Evolutionary conservation across 345 rosid genomes (phyloP), one percentile per base, ranked within the genome.

Genomic region (Carallia pectinifolia): DNA sequence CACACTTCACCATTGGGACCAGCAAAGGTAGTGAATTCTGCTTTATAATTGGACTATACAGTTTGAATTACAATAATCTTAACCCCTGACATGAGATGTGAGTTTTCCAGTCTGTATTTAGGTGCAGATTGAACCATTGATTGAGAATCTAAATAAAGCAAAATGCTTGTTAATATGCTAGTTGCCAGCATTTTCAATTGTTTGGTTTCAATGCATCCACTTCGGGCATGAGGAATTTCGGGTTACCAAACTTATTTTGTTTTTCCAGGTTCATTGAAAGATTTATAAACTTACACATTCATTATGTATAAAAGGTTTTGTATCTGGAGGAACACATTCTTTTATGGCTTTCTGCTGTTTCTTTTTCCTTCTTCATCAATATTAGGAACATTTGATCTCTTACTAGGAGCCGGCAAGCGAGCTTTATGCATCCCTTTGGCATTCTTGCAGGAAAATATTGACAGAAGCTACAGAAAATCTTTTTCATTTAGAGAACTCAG

Each of bases 391-490:
- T 58, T 4, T 61, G 47, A 75, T 69, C 16, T 70, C 66, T 70
- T 68, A 37, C 61, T 34, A 19, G 6, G 37, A 58, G n/a, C 9
- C 7, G 31, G 23, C 7, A 17, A 39, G 29, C 68, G 55, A 52
- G 60, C 38, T 73, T 72, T 55, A 56, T 33, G 33, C 31, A 58
- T 65, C 19, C 48, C 29, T 50, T 74, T 63, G 29, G 23, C 53
- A 23, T 55, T 16, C 67, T 53, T 66, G 82, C 91, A 89, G 97
- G 96, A 81, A 79, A 81, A 72, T 76, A 58, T 52, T 36, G 77
- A 71, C 53, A 69, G 53, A 72, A 72, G 61, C 69, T 77, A 68
- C 65, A 58, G 85, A 64, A 83, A 71, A 55, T 81, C 84, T 4
- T 74, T 71, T 81, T 80, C 90, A 23, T 71, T 19, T 8, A 69